phyloP scores from a whole-genome alignment of 345 rosid genomes.

The Mercurialis annua region DNA sequence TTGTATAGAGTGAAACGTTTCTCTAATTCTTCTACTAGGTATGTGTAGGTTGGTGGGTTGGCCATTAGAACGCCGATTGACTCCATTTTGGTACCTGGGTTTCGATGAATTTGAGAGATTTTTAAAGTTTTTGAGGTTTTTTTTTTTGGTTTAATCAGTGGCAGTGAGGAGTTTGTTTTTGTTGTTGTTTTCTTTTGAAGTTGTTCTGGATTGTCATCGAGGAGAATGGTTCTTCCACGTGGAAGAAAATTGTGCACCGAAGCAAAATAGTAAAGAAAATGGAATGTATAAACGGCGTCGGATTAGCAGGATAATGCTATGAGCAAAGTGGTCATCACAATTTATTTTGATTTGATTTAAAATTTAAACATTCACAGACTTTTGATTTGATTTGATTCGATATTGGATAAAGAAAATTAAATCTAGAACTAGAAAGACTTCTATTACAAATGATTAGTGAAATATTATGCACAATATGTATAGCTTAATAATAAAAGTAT shows the following conservation, averaged over 20 bases:
- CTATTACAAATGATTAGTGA: too few species aligned
- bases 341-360: too few species aligned
- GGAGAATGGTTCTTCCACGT: not conserved
- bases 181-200: too few species aligned
- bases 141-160: not conserved
- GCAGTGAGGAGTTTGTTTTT: too few species aligned
- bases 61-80: constrained; percentile 70
- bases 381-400: too few species aligned
- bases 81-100: constrained; percentile 40
- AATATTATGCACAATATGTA: too few species aligned
- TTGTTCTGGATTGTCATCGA: not conserved
- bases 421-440: too few species aligned
- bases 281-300: not conserved
- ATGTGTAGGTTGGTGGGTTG: constrained; percentile 46
- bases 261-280: not conserved
- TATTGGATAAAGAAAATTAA: too few species aligned
- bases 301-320: too few species aligned
- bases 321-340: too few species aligned
- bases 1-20: constrained; percentile 63
- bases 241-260: not conserved
- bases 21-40: constrained; percentile 68
- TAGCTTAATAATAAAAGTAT: too few species aligned
- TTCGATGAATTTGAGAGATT: not conserved
- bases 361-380: too few species aligned
- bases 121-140: not conserved